Conservation (phyloP, 768 basidiomycete species). For the Tricholoma bakamatsutake region DNA sequence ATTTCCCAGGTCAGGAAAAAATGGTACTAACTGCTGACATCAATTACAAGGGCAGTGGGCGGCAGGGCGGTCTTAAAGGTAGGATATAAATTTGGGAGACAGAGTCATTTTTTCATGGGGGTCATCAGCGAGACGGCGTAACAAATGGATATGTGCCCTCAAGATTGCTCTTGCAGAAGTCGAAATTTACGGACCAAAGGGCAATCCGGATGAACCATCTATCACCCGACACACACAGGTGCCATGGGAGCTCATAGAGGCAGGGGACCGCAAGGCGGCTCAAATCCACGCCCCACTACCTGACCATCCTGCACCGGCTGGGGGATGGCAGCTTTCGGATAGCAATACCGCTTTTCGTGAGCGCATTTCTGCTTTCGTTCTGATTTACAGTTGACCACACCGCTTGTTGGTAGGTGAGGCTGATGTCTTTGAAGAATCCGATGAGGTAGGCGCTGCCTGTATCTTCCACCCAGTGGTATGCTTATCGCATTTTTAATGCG, state of each 20-base stretch:
- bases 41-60: constrained; percentile 86
- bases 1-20: constrained; percentile 77
- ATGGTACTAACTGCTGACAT: constrained; percentile 76
- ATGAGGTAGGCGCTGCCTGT: constrained; percentile 20
- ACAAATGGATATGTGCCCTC: constrained; percentile 90
- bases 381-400: constrained; percentile 2
- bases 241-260: constrained; percentile 61
- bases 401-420: constrained; percentile 27
- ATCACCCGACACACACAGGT: constrained; percentile 62
- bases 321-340: constrained; percentile 49
- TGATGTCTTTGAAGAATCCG: constrained; percentile 40
- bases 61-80: constrained; percentile 72
- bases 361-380: constrained; percentile 14
- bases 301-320: constrained; percentile 24
- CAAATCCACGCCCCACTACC: constrained; percentile 15
- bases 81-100: constrained; percentile 9
- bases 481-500: constrained; percentile 14
- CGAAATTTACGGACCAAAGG: constrained; percentile 62
- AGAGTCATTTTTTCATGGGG: not conserved
- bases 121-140: constrained; percentile 63
- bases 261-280: constrained; percentile 30
- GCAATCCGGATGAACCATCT: constrained; percentile 48
- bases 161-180: constrained; percentile 66
- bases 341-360: constrained; percentile 44
- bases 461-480: constrained; percentile 2